Evolutionary conservation across 768 basidiomycete genomes (phyloP).

Genomic region (Favolaschia claudopus): DNA sequence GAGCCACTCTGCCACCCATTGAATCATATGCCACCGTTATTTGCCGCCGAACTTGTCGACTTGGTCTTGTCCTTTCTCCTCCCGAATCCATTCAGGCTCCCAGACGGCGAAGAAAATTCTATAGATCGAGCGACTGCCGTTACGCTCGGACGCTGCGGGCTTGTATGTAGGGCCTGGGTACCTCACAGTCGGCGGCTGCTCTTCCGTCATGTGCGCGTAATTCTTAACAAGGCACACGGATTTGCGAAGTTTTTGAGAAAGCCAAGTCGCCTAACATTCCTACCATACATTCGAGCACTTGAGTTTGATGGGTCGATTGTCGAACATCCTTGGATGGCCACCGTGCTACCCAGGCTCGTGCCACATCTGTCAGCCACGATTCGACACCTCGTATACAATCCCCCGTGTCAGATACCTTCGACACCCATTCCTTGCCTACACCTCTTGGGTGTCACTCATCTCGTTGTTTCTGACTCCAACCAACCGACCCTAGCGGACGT

Average conservation of each 20-base stretch:
- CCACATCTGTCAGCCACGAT: not conserved
- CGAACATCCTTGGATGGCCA: slow-evolving; percentile 2
- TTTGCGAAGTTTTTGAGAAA: not conserved
- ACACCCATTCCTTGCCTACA: no score
- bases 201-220: not conserved
- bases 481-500: no score
- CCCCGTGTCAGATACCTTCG: no score
- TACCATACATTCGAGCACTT: slow-evolving; percentile 1
- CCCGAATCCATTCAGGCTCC: not conserved
- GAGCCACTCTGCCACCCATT: no score
- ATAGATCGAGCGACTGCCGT: not conserved
- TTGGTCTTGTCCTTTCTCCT: not conserved
- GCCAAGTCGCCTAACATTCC: not conserved
- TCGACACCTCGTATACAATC: no score
- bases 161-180: slow-evolving; percentile 4
- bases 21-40: no score
- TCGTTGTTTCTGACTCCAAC: no score
- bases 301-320: not conserved
- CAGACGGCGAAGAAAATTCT: not conserved
- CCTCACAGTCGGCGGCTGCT: not conserved
- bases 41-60: slow-evolving; percentile 1
- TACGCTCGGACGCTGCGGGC: not conserved
- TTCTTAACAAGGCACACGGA: not conserved
- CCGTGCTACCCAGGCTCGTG: not conserved
- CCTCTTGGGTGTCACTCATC: no score